Evolutionary conservation across 768 basidiomycete genomes (phyloP), one percentile per base, ranked within the genome.

Genomic region (Russula abietina): DNA sequence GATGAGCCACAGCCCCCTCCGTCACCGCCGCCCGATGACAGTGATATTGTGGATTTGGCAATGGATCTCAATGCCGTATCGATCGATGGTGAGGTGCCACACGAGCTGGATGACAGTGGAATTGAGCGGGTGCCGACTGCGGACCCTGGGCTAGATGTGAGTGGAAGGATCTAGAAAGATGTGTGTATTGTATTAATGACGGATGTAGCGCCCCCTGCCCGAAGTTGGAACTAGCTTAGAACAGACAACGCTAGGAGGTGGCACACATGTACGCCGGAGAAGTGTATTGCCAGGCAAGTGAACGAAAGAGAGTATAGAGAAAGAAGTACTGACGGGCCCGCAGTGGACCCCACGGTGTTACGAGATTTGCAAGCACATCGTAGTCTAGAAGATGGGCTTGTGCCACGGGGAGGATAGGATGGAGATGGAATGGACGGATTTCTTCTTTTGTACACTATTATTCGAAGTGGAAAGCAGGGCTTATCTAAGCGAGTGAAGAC

Each of bases 41-140:
- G 84, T 33, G 93, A 95, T 69, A 87, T 97, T 69, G 74, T 91
- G 69, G 92, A 96, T 71, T 76, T 98, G 62, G 88, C 92, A 4
- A 87, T 97, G 75, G 95, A 97, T 71, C 77, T 98, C 69, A 90
- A 86, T 70, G 88, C 89, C 7, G 85, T 87, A 48, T 86, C 90
- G 9, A 86, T 93, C 59, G 92, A 93, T 60, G 85, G 76, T 7
- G 82, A 82, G 62, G 70, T 78, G 12, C 78, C 83, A 12, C 82
- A 83, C 65, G 86, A 89, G 70, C 71, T 91, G 67, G 89, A 91
- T 67, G 89, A 91, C 70, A 83, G 81, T 63, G 91, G 90, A 43
- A 81, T 95, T 58, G 93, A 95, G 72, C 78, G 90, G 64, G 91
- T 95, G 30, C 93, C 93, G 36, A 89, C 91, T 82, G 93, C 93